A percentile compares a stretch with the other conserved stretches of the same genome.
phyloP scores from a whole-genome alignment of 2,329 filamentous ascomycete genomes.

The Trichoderma oligosporum region DNA sequence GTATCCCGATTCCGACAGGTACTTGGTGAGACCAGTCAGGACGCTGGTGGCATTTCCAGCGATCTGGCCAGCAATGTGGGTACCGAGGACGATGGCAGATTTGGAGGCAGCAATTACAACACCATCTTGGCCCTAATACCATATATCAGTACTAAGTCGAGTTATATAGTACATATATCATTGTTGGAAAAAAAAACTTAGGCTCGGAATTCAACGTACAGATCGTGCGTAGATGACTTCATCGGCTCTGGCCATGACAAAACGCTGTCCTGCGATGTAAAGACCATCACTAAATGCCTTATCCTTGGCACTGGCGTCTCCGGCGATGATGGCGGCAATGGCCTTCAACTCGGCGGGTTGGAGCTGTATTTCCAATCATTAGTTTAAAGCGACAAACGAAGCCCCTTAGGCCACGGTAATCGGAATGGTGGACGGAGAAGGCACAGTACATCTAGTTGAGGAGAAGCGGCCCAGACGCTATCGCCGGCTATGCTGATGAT shows the following conservation, averaged over 20 bases:
- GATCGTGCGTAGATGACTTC: conserved; percentile 83
- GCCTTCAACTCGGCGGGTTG: conserved; percentile 55
- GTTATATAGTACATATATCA: neutral
- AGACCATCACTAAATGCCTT: conserved; percentile 69
- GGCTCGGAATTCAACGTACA: conserved; percentile 48
- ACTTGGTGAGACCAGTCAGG: conserved; percentile 81
- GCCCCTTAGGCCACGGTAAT: neutral
- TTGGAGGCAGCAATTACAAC: conserved; percentile 80
- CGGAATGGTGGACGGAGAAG: too few species aligned
- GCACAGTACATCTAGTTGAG: conserved; percentile 66
- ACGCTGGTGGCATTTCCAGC: conserved; percentile 73
- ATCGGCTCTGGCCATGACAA: conserved; percentile 70
- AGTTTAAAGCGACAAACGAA: neutral
- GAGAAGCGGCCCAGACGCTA: conserved; percentile 70
- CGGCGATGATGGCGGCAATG: conserved; percentile 51
- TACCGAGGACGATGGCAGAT: conserved; percentile 82
- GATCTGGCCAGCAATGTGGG: conserved; percentile 72
- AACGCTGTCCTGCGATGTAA: conserved; percentile 72
- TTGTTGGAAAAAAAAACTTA: too few species aligned
- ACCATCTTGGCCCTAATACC: conserved; percentile 65
- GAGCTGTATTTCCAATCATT: conserved; percentile 28
- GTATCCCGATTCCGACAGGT: conserved; percentile 75
- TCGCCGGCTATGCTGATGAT: conserved; percentile 79
- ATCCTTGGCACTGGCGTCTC: conserved; percentile 49
- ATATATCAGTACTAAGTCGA: conserved; percentile 9